Conservation (phyloP, 2,329 filamentous ascomycete genomes). For the Cryphonectria nitschkei region DNA sequence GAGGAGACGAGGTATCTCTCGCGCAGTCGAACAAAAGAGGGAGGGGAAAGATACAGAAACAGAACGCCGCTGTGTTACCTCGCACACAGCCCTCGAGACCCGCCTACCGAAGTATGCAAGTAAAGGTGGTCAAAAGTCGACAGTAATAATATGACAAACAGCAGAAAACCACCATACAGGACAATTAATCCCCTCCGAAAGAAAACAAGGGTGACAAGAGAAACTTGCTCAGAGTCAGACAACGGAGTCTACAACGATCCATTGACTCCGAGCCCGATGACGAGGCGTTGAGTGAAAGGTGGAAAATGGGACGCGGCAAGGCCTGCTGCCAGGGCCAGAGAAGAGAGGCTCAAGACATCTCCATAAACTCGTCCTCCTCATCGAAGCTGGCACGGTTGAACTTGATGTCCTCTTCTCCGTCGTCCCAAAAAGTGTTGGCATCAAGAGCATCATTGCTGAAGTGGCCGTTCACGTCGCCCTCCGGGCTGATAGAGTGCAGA, state of each 20-base stretch:
- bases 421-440: conserved; percentile 25
- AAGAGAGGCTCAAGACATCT: conserved; percentile 51
- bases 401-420: conserved; percentile 58
- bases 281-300: not conserved
- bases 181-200: not conserved
- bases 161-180: not conserved
- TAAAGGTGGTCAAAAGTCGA: not conserved
- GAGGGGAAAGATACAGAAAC: not conserved
- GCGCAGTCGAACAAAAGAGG: not conserved
- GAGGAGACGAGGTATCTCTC: conserved; percentile 22
- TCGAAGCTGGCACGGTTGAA: conserved; percentile 61
- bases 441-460: conserved; percentile 29
- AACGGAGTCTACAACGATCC: not conserved
- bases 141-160: not conserved
- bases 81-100: conserved; percentile 29
- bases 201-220: not conserved
- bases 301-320: not conserved
- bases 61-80: conserved; percentile 34
- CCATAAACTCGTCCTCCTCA: conserved; percentile 95
- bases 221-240: not conserved
- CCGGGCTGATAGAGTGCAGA: conserved; percentile 58
- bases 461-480: conserved; percentile 28
- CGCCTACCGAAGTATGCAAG: conserved; percentile 12
- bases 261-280: not conserved
- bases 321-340: not conserved